Evolutionary conservation across 2,329 filamentous ascomycete species (phyloP).

Genomic region (Cladophialophora carrionii): DNA sequence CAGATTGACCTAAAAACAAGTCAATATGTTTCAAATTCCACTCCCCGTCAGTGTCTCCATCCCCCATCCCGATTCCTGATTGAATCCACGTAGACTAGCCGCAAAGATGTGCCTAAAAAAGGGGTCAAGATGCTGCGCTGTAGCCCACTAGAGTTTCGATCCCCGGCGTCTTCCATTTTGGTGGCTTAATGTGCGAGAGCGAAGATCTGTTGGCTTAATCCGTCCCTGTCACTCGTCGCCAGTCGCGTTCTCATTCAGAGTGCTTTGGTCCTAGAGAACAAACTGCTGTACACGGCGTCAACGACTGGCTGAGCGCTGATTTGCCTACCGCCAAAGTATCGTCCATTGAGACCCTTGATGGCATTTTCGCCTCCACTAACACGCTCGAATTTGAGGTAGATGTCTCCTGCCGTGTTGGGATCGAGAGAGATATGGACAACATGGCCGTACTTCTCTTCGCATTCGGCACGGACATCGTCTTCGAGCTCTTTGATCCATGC

Average conservation of each 20-base stretch:
- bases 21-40: neutral
- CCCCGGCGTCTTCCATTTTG: neutral
- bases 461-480: constrained; percentile 89
- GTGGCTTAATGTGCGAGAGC: neutral
- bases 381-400: constrained; percentile 97
- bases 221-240: neutral
- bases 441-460: constrained; percentile 91
- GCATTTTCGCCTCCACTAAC: constrained; percentile 95
- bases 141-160: neutral
- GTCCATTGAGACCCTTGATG: constrained; percentile 94
- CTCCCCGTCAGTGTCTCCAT: neutral
- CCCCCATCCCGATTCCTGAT: neutral
- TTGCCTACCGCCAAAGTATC: constrained; percentile 89
- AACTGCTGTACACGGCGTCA: constrained; percentile 97
- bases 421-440: constrained; percentile 97
- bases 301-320: constrained; percentile 96
- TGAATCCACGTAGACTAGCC: neutral
- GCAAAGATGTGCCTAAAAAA: neutral
- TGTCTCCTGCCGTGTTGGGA: constrained; percentile 89
- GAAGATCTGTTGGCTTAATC: neutral
- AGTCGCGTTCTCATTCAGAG: constrained; percentile 26
- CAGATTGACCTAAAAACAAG: neutral
- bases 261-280: constrained; percentile 76
- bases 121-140: neutral
- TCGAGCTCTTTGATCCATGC: constrained; percentile 91